Evolutionary conservation across 1,284 basidiomycete species (phyloP).

Genomic region (Microstroma glucosiphilum): DNA sequence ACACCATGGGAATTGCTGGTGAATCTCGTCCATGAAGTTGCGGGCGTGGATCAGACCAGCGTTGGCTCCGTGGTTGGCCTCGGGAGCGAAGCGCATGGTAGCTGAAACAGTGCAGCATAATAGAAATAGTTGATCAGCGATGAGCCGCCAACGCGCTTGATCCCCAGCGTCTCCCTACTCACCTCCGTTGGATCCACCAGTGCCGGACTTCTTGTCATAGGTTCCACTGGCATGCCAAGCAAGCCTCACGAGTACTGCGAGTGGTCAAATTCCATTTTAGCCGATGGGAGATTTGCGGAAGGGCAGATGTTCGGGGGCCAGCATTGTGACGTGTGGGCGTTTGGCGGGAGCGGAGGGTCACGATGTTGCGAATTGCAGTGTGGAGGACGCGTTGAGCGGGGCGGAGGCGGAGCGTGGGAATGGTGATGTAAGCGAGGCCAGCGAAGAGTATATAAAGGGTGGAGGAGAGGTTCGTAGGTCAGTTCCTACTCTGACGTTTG

Average conservation of each 20-base stretch:
- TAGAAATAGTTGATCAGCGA: neutral
- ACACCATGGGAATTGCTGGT: slow-evolving; percentile 55
- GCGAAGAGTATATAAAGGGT: neutral
- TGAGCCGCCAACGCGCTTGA: neutral
- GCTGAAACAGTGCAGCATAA: slow-evolving; percentile 11
- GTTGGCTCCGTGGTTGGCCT: slow-evolving; percentile 75
- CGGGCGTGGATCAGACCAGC: slow-evolving; percentile 77
- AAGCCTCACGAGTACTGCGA: slow-evolving; percentile 79
- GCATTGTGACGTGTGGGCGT: neutral
- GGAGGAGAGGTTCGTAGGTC: neutral
- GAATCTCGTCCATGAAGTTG: slow-evolving; percentile 75
- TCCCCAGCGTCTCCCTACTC: slow-evolving; percentile 8
- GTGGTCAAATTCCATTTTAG: no score
- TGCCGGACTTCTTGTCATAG: slow-evolving; percentile 64
- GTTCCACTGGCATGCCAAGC: slow-evolving; percentile 83
- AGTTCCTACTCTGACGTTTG: neutral
- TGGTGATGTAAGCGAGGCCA: neutral
- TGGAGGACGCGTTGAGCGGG: neutral
- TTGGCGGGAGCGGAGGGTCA: neutral
- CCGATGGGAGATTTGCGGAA: no score
- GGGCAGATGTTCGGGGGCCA: slow-evolving; percentile 32
- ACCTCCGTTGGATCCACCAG: slow-evolving; percentile 71
- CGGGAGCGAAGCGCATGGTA: slow-evolving; percentile 47
- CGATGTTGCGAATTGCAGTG: neutral
- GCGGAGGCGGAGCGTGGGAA: neutral